A percentile compares a stretch with the other conserved stretches of the same genome.
These are phyloP conservation scores for Alternaria viburni DNA, from an alignment of 2,329 filamentous ascomycete genomes.

Conservation along the genomic window DNA sequence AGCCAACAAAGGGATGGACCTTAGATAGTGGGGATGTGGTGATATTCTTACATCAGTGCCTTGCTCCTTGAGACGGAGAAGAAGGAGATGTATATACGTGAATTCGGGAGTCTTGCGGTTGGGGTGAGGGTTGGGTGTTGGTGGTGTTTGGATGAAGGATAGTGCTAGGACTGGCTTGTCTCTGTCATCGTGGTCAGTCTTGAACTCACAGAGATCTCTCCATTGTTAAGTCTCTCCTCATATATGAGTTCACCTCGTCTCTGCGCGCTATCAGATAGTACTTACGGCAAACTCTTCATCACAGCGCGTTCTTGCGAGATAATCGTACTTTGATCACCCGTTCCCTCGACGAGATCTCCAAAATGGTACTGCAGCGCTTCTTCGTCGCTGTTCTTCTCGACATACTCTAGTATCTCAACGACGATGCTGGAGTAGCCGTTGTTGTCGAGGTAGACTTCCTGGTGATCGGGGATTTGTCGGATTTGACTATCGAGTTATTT, in stretches of 20 bases:
- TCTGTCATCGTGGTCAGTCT: constrained; percentile 17
- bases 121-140: constrained; percentile 40
- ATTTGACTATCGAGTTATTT: constrained; percentile 60
- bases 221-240: no score
- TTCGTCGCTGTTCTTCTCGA: constrained; percentile 71
- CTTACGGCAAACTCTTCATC: constrained; percentile 49
- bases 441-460: constrained; percentile 89
- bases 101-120: constrained; percentile 56
- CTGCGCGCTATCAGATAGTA: no score
- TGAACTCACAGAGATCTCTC: no score
- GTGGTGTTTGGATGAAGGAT: constrained; percentile 63
- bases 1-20: not conserved
- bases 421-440: constrained; percentile 86
- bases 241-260: no score
- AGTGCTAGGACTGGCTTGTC: constrained; percentile 70
- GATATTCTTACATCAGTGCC: constrained; percentile 65
- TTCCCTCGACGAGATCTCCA: constrained; percentile 52
- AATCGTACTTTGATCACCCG: constrained; percentile 47
- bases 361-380: constrained; percentile 64
- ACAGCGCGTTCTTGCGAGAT: constrained; percentile 32
- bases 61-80: constrained; percentile 77
- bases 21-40: no score
- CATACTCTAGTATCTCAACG: constrained; percentile 86
- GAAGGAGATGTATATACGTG: constrained; percentile 76
- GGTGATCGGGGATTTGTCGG: constrained; percentile 81